These are phyloP conservation scores for Geotrichum fermentans DNA, from an alignment of 1,139 yeast genomes.

Conservation along the genomic window DNA sequence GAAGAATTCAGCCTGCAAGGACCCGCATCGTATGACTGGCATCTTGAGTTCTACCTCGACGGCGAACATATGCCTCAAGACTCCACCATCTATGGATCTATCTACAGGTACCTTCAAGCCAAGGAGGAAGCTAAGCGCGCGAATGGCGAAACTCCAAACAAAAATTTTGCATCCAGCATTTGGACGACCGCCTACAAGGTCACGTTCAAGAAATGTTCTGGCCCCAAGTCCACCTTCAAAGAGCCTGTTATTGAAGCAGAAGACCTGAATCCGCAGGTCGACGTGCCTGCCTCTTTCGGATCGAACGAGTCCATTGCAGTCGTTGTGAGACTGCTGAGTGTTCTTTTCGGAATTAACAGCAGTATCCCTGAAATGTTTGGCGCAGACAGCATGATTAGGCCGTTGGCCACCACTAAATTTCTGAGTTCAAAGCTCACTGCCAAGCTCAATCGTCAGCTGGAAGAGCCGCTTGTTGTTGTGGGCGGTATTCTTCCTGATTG, in stretches of 20 bases:
- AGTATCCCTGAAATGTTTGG: constrained; percentile 30
- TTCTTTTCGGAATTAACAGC: constrained; percentile 48
- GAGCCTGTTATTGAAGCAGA: constrained; percentile 32
- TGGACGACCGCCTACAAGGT: constrained; percentile 59
- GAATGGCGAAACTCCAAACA: constrained; percentile 17
- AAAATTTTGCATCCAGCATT: constrained; percentile 47
- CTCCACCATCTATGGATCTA: constrained; percentile 76
- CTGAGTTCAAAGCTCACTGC: constrained; percentile 81
- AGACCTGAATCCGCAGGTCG: constrained; percentile 33
- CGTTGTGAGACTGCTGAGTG: constrained; percentile 53
- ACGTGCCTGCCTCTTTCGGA: constrained; percentile 35
- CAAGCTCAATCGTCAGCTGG: constrained; percentile 79
- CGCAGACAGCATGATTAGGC: constrained; percentile 4
- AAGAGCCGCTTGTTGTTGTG: constrained; percentile 84
- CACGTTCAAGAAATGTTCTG: constrained; percentile 45
- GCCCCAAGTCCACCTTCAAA: constrained; percentile 27
- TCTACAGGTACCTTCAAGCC: constrained; percentile 51
- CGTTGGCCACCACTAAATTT: constrained; percentile 47
- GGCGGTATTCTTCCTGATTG: constrained; percentile 85
- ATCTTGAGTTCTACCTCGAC: constrained; percentile 58
- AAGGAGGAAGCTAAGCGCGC: constrained; percentile 23
- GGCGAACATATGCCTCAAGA: constrained; percentile 62
- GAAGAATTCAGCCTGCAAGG: background rate
- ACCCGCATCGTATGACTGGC: constrained; percentile 35
- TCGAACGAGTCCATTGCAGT: constrained; percentile 47